phyloP scores from a whole-genome alignment of 345 rosid genomes.

The Hirschfeldia incana region DNA sequence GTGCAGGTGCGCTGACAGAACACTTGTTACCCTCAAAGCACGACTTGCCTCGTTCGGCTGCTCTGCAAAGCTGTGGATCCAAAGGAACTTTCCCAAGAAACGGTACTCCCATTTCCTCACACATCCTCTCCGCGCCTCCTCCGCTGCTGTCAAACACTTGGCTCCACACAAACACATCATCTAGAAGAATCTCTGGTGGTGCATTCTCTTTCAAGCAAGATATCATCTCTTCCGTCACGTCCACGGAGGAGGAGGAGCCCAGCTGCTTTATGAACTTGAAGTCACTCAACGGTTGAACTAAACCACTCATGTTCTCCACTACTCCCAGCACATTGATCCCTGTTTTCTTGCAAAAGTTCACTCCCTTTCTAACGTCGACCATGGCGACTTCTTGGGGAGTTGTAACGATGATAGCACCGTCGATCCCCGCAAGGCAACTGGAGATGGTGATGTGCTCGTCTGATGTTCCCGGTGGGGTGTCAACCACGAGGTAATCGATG shows the following conservation, averaged over 20 bases:
- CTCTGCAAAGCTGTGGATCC: constrained; percentile 48
- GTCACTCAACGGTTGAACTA: constrained; percentile 64
- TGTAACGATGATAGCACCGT: constrained; percentile 89
- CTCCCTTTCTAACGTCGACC: constrained; percentile 86
- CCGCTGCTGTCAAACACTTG: constrained; percentile 84
- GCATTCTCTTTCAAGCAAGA: constrained; percentile 57
- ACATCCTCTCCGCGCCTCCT: constrained; percentile 30
- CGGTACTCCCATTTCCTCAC: constrained; percentile 78
- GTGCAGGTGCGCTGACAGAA: constrained; percentile 59
- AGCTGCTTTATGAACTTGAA: constrained; percentile 54
- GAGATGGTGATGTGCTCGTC: constrained; percentile 92
- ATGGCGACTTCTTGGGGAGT: constrained; percentile 91
- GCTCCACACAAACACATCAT: constrained; percentile 47
- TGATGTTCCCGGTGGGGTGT: constrained; percentile 96
- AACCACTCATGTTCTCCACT: constrained; percentile 94
- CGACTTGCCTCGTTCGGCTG: constrained; percentile 80
- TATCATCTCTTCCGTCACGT: constrained; percentile 56
- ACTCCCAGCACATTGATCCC: constrained; percentile 82
- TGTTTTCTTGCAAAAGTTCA: constrained; percentile 84
- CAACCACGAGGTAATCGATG: constrained; percentile 80
- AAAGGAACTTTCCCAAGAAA: constrained; percentile 88
- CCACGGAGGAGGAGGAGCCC: constrained; percentile 58
- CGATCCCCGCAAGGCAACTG: constrained; percentile 82
- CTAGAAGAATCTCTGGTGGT: constrained; percentile 36
- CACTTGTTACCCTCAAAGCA: constrained; percentile 76